Evolutionary conservation across 768 basidiomycete genomes (phyloP).

Genomic region (Lyophyllum decastes): DNA sequence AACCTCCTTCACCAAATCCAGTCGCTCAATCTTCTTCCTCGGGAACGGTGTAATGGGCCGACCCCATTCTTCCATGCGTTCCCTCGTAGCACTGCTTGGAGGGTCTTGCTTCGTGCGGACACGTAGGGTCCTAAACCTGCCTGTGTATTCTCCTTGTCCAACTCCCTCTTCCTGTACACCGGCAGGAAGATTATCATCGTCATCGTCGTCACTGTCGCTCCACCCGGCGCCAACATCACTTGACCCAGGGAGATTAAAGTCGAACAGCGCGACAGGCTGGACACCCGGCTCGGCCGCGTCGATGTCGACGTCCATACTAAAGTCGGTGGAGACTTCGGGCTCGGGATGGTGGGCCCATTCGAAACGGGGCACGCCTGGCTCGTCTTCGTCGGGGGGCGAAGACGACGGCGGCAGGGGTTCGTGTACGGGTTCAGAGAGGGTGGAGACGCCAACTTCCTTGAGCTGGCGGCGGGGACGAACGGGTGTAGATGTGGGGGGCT

Average conservation of each 20-base stretch:
- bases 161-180: conserved; percentile 27
- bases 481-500: conserved; percentile 26
- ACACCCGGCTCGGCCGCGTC: too few relatives aligned
- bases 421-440: conserved; percentile 1
- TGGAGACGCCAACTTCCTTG: conserved; percentile 20
- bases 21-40: conserved; percentile 19
- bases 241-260: conserved; percentile 26
- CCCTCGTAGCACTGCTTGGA: conserved; percentile 54
- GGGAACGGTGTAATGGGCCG: conserved; percentile 73
- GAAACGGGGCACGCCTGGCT: conserved; percentile 14
- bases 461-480: conserved; percentile 8
- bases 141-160: conserved; percentile 68
- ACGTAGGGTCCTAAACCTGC: conserved; percentile 53
- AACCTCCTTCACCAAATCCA: conserved; percentile 22
- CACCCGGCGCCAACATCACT: conserved; percentile 25
- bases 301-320: conserved; percentile 29
- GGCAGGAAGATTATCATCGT: conserved; percentile 4
- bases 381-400: conserved; percentile 10
- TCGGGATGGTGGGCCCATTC: conserved; percentile 21
- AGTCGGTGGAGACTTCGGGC: conserved; percentile 15
- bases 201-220: conserved; percentile 39
- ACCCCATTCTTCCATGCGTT: conserved; percentile 61
- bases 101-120: conserved; percentile 69
- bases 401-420: conserved; percentile 21
- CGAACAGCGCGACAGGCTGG: conserved; percentile 28